Conservation (phyloP, 2,329 filamentous ascomycete species). For the Colletotrichum agaves region DNA sequence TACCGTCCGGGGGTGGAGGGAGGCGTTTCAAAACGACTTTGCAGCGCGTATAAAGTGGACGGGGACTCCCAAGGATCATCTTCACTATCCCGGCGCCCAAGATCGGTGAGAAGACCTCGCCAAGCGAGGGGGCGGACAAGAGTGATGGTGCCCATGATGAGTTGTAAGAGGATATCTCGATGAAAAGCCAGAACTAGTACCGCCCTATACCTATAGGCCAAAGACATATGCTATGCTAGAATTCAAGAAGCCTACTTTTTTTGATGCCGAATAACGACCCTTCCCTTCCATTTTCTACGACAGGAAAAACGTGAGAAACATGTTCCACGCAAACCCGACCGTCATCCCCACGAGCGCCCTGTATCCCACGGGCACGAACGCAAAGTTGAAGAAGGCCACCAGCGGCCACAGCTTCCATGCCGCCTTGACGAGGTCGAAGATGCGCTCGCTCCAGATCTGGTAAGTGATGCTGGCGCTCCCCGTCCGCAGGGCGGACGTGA, state of each 20-base stretch:
- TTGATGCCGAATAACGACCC: conserved; percentile 16
- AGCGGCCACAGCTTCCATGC: conserved; percentile 52
- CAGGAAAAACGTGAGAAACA: conserved; percentile 49
- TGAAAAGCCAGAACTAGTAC: not conserved
- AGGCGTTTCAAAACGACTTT: conserved; percentile 60
- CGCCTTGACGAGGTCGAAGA: conserved; percentile 46
- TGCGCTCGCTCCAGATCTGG: conserved; percentile 43
- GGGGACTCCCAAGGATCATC: conserved; percentile 4
- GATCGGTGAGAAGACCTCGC: not conserved
- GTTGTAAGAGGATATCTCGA: conserved; percentile 1
- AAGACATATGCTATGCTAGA: conserved; percentile 17
- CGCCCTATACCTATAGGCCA: not conserved
- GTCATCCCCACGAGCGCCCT: conserved; percentile 49
- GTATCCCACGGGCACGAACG: conserved; percentile 50
- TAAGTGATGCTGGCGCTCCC: conserved; percentile 41
- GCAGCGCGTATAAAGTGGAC: conserved; percentile 39
- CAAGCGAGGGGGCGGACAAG: not conserved
- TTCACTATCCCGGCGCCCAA: conserved; percentile 18
- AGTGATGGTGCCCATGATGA: conserved; percentile 9
- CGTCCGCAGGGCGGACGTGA: conserved; percentile 49
- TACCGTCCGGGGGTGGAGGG: conserved; percentile 64
- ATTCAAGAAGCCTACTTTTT: not conserved
- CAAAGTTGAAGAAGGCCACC: conserved; percentile 49
- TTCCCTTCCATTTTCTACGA: conserved; percentile 26
- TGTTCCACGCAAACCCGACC: conserved; percentile 51